A percentile compares a stretch with the other conserved stretches of the same genome.
Conservation (phyloP, 352 stramenopile species). For the Globisporangium nunn region DNA sequence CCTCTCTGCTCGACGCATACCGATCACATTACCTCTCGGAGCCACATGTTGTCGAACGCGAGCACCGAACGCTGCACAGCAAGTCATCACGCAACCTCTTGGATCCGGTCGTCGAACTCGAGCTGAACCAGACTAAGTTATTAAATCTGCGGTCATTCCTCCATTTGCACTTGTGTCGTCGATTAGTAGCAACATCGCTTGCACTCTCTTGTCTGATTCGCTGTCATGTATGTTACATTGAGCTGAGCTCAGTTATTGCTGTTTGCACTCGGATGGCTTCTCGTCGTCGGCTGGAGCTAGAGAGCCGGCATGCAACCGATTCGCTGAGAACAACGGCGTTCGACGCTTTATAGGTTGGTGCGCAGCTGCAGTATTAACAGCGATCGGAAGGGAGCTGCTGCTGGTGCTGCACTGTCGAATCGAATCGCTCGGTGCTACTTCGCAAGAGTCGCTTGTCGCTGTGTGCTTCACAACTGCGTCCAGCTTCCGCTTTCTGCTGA, state of each 20-base stretch:
- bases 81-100: too few species aligned
- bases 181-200: too few species aligned
- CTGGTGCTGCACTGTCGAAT: background rate
- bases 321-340: conserved; percentile 6
- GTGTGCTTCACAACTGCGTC: background rate
- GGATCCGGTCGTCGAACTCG: too few species aligned
- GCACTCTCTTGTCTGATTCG: too few species aligned
- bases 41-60: too few species aligned
- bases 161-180: too few species aligned
- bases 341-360: conserved; percentile 3
- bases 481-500: conserved; percentile 3
- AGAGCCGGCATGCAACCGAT: background rate
- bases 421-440: background rate
- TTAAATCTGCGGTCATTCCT: too few species aligned
- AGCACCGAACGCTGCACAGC: too few species aligned
- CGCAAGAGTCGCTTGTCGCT: background rate
- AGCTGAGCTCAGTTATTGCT: conserved; percentile 7
- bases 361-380: background rate
- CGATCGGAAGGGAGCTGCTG: background rate
- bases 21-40: too few species aligned
- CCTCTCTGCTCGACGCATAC: too few species aligned
- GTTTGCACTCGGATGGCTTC: conserved; percentile 17
- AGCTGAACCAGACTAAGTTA: too few species aligned
- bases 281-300: background rate
- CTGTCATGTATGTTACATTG: background rate